phyloP scores from a whole-genome alignment of 768 basidiomycete species.

The Coprinellus micaceus region DNA sequence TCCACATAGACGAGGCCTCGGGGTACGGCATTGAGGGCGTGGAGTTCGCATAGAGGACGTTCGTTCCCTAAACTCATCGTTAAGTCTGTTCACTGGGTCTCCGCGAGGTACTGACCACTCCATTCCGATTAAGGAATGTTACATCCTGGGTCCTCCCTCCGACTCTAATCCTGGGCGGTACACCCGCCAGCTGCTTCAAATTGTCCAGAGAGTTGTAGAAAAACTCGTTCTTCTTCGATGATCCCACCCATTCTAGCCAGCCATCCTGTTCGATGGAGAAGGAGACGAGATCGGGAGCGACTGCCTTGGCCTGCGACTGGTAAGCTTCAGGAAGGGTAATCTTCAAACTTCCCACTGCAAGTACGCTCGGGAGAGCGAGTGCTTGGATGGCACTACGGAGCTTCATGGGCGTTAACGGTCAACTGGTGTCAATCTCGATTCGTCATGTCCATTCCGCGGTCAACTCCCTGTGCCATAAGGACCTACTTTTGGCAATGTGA shows the following conservation, averaged over 20 bases:
- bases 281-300: conserved; percentile 49
- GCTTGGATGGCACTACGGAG: no score
- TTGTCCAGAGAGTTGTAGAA: conserved; percentile 58
- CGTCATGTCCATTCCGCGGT: no score
- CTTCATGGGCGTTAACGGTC: background rate
- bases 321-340: conserved; percentile 41
- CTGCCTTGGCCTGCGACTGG: conserved; percentile 22
- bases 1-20: conserved; percentile 55
- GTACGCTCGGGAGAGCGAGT: background rate
- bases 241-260: conserved; percentile 65
- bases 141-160: conserved; percentile 56
- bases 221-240: conserved; percentile 49
- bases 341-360: conserved; percentile 12
- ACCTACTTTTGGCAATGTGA: no score
- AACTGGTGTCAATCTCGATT: background rate
- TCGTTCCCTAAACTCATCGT: conserved; percentile 27
- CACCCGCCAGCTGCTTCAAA: conserved; percentile 46
- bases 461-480: no score
- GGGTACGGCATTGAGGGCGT: conserved; percentile 56
- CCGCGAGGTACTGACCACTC: conserved; percentile 43
- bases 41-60: conserved; percentile 44
- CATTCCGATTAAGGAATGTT: conserved; percentile 46
- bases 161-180: conserved; percentile 54
- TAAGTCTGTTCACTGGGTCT: no score
- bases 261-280: conserved; percentile 69